Evolutionary conservation across 768 basidiomycete species (phyloP), one percentile per base, ranked within the genome.

Genomic region (Mycena epipterygia): DNA sequence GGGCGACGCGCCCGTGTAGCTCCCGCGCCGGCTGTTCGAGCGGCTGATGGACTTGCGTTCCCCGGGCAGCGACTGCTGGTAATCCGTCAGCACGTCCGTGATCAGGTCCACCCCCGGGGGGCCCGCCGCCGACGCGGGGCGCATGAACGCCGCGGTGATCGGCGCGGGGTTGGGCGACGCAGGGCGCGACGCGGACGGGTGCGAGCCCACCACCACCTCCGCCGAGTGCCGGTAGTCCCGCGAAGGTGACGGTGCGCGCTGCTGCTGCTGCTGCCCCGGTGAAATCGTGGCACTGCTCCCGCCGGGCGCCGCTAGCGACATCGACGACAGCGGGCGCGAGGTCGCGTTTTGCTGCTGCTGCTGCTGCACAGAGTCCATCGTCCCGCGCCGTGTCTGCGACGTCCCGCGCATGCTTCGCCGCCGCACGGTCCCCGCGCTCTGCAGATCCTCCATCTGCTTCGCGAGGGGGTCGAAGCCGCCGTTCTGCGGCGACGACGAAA

Each of bases 21-120:
- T 81, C 52, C 82, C 78, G 46, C 81, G 79, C 72, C 83, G 76
- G 74, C 88, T 92, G 72, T 85, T 88, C 58, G 85, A 84, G 51
- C 89, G 82, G 76, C 88, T 90, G 29, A 89, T 82, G 11, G 86
- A 84, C 80, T 88, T 90, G 57, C 88, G 84, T 78, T 98, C 97
- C 5, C 95, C 96, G 9, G 96, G 97, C 77, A 98, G 88, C 1
- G 92, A 89, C 75, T 96, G 95, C 30, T 91, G 89, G 76, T 98
- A 98, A 72, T 90, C 87, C 0, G 85, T 84, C 19, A 95, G 80
- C 11, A 95, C 90, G n/a, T 90, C 89, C 64, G 93, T 91, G 21
- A 95, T 89, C 0, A 88, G 84, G n/a, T 90, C 86, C 44, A 84
- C 78, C 1, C 86, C 85, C 9, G 84, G 70, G 3, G 86, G 81